Evolutionary conservation across 2,329 filamentous ascomycete genomes (phyloP).

Genomic region (Hirsutella thompsonii): DNA sequence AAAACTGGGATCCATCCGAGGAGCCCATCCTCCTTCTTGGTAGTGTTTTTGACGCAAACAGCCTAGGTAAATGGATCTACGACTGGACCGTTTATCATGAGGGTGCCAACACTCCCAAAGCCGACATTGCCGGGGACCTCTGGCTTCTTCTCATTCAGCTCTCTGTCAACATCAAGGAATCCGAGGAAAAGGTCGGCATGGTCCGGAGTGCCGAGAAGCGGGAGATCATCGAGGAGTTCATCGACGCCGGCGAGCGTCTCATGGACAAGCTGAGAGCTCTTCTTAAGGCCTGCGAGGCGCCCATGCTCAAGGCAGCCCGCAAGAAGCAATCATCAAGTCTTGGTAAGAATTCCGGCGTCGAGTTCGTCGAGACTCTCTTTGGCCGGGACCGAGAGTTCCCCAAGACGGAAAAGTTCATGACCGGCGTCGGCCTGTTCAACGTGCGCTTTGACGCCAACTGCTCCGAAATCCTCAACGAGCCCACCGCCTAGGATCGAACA

Average conservation of each 20-base stretch:
- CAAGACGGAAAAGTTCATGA: slow-evolving; percentile 88
- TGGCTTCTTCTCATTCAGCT: slow-evolving; percentile 93
- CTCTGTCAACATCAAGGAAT: slow-evolving; percentile 84
- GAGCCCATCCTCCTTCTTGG: slow-evolving; percentile 88
- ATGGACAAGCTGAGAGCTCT: slow-evolving; percentile 76
- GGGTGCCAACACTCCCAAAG: slow-evolving; percentile 67
- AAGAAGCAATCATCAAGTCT: slow-evolving; percentile 53
- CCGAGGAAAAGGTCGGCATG: slow-evolving; percentile 61
- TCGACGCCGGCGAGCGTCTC: slow-evolving; percentile 76
- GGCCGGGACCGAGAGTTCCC: slow-evolving; percentile 81
- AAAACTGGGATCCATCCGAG: slow-evolving; percentile 96
- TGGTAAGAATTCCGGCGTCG: slow-evolving; percentile 82
- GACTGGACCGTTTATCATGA: slow-evolving; percentile 96
- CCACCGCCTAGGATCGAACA: slow-evolving; percentile 32
- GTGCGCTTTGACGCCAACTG: slow-evolving; percentile 94
- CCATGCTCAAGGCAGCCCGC: slow-evolving; percentile 87
- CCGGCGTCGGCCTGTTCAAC: slow-evolving; percentile 75
- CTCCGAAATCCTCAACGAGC: slow-evolving; percentile 66
- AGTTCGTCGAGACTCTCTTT: slow-evolving; percentile 95
- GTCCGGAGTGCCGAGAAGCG: slow-evolving; percentile 62
- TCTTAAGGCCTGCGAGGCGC: slow-evolving; percentile 82
- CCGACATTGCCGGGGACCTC: slow-evolving; percentile 84
- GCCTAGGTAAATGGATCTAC: slow-evolving; percentile 97
- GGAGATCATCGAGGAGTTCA: slow-evolving; percentile 80
- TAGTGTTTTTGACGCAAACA: slow-evolving; percentile 95